Base-by-base conservation (phyloP, 192 early-diverging fungal species). In the Mortierella claussenii region DNA sequence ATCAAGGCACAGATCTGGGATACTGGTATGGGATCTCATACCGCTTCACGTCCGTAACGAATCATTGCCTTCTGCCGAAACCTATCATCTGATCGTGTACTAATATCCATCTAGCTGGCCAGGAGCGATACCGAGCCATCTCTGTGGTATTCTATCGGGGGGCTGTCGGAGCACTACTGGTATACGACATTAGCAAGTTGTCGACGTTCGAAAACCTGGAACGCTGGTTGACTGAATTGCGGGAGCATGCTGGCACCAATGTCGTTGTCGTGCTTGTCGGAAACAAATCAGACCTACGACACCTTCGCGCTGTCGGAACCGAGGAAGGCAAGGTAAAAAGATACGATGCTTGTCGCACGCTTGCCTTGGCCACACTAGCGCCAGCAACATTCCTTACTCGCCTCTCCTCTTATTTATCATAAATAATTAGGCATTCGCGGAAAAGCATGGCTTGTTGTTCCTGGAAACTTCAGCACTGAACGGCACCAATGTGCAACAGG, bases 251-350 rank as follows among this genome's bases (percentile, higher is more conserved):
- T 17, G 94, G 91, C 74, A 87, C 93, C 44, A 94, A 92, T 80
- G 94, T 95, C 71, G 94, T 96, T 46, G 95, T 97, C 83, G 91
- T 92, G 37, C 81, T 97, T 18, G 91, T 96, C 28, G 96, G 96
- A 34, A 97, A 96, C 85, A 96, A 97, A 81, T 80, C 94, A 21
- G 96, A 97, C 82, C 69, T 97, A 32, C 88, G 76, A 7, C 85
- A 84, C 30, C 82, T 83, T 21, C 86, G 94, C 45, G 86, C 87
- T 43, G 87, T 96, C 4, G 69, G 85, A 10, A 83, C 87, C 4
- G 93, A 93, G 45, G 94, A 94, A 32, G 96, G 90, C 1, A 81
- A 83, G 33, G 86, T 68, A 67, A 40, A n/a, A n/a, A n/a, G n/a
- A n/a, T n/a, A n/a, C n/a, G n/a, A n/a, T n/a, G n/a, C n/a, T n/a